These are phyloP conservation scores for Pythium oligandrum DNA, from an alignment of 352 stramenopile species.

Conservation along the genomic window DNA sequence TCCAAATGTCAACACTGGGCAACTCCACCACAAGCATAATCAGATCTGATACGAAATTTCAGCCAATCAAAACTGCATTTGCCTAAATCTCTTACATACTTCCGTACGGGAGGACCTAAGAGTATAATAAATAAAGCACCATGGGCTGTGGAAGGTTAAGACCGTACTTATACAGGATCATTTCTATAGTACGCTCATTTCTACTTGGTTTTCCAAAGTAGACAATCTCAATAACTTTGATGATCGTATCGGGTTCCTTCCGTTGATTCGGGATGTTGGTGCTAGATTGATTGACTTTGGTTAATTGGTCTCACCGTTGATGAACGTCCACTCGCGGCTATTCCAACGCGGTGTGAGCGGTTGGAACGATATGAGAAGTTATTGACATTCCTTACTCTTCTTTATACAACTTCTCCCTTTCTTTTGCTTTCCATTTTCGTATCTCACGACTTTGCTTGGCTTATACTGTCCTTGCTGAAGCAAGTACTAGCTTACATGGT, in stretches of 20 bases:
- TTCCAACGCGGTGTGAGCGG: slow-evolving; percentile 6
- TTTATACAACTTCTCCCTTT: not conserved
- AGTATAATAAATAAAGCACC: not conserved
- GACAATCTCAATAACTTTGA: slow-evolving; percentile 17
- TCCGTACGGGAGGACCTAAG: not conserved
- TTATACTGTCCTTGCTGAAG: too few relatives aligned
- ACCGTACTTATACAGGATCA: slow-evolving; percentile 15
- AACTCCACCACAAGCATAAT: not conserved
- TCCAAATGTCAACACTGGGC: not conserved
- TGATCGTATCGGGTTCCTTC: slow-evolving; percentile 9
- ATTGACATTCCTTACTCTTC: slow-evolving; percentile 4
- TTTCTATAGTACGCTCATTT: slow-evolving; percentile 12
- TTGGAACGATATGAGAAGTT: slow-evolving; percentile 16
- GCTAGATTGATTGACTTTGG: not conserved
- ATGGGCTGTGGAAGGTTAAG: not conserved
- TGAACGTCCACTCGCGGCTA: not conserved
- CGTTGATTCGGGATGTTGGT: slow-evolving; percentile 12
- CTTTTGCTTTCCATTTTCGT: too few relatives aligned
- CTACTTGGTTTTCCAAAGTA: slow-evolving; percentile 11
- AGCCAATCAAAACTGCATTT: not conserved
- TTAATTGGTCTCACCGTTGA: slow-evolving; percentile 1
- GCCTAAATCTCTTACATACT: not conserved
- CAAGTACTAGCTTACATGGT: too few relatives aligned
- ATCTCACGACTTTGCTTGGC: too few relatives aligned
- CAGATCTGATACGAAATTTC: not conserved